These are phyloP conservation scores for Suillus placidus DNA, from an alignment of 768 basidiomycete species.

Conservation along the genomic window DNA sequence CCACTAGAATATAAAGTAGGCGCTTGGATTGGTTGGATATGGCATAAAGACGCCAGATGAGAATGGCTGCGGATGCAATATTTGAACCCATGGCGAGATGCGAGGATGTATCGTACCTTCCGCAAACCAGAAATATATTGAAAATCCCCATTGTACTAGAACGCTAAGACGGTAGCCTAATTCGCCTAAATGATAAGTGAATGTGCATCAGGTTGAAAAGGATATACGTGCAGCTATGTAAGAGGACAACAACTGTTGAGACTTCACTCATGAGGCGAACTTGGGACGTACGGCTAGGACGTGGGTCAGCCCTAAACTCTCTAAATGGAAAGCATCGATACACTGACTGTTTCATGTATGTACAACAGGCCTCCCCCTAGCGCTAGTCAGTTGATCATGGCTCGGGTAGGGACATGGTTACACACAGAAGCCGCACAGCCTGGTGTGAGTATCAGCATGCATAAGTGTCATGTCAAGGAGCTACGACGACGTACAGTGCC, in stretches of 20 bases:
- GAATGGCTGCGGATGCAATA: background rate
- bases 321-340: background rate
- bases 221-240: background rate
- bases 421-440: background rate
- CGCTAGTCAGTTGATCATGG: background rate
- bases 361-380: constrained; percentile 3
- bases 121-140: constrained; percentile 3
- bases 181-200: background rate
- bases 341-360: background rate
- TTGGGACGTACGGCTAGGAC: background rate
- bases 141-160: background rate
- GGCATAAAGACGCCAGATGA: constrained; percentile 3
- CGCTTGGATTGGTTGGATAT: background rate
- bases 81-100: background rate
- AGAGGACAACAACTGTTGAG: background rate
- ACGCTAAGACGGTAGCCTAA: background rate
- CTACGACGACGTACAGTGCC: background rate
- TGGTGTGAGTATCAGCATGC: background rate
- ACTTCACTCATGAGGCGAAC: too few species aligned
- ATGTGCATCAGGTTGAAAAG: background rate
- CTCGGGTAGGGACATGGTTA: background rate
- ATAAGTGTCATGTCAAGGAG: background rate
- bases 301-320: background rate
- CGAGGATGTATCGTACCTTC: background rate
- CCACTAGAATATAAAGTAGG: background rate